A percentile compares a stretch with the other conserved stretches of the same genome.
phyloP scores from a whole-genome alignment of 805 yeast species.

The Lipomyces anomalus region DNA sequence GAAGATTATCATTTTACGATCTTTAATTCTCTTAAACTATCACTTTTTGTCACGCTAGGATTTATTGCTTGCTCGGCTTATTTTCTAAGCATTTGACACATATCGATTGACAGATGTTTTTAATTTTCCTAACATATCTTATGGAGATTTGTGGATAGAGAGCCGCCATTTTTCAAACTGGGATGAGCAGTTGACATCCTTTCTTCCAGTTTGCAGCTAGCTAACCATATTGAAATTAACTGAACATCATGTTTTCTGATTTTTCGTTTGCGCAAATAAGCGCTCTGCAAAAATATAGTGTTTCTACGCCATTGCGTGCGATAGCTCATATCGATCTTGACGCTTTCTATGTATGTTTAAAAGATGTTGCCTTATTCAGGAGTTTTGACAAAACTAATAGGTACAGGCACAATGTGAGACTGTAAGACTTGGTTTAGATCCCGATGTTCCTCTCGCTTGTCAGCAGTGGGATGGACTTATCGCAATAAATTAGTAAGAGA shows the following conservation, averaged over 20 bases:
- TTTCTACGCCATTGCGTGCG: conserved; percentile 50
- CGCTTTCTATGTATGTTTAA: conserved; percentile 64
- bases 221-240: too few species aligned
- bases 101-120: too few species aligned
- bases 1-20: too few species aligned
- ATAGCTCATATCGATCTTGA: conserved; percentile 86
- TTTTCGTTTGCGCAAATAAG: conserved; percentile 12
- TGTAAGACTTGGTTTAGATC: conserved; percentile 56
- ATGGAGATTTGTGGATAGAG: too few species aligned
- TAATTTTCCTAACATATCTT: too few species aligned
- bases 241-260: conserved; percentile 2
- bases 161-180: too few species aligned
- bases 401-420: conserved; percentile 74
- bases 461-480: conserved; percentile 88
- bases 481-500: conserved; percentile 54
- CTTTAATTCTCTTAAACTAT: too few species aligned
- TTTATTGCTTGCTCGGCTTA: too few species aligned
- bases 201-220: too few species aligned
- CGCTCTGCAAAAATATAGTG: conserved; percentile 6
- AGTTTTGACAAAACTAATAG: background rate
- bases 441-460: conserved; percentile 81
- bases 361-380: background rate
- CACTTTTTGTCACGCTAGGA: too few species aligned
- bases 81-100: too few species aligned
- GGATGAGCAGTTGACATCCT: too few species aligned